A percentile compares a stretch with the other conserved stretches of the same genome.
Evolutionary conservation across 2,329 filamentous ascomycete species (phyloP).

Genomic region (Pseudogymnoascus sp.): DNA sequence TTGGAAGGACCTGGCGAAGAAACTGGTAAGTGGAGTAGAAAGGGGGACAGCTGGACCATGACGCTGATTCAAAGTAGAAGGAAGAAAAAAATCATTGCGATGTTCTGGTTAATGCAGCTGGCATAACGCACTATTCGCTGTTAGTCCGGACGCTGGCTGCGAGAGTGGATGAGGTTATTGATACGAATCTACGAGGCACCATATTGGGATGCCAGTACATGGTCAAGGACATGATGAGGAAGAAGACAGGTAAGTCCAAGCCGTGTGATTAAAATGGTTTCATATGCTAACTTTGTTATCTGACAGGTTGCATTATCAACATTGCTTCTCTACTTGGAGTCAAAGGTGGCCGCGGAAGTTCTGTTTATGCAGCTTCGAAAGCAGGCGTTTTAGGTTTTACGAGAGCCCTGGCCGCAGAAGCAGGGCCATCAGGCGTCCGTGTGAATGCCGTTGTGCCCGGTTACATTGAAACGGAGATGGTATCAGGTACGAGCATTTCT

Average conservation of each 20-base stretch:
- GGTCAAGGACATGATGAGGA: conserved; percentile 40
- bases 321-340: conserved; percentile 67
- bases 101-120: conserved; percentile 74
- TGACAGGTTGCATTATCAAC: conserved; percentile 66
- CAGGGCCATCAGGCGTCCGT: conserved; percentile 55
- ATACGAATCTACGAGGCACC: conserved; percentile 64
- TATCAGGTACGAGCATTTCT: conserved; percentile 45
- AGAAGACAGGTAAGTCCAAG: conserved; percentile 24
- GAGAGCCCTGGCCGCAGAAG: conserved; percentile 56
- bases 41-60: background rate
- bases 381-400: conserved; percentile 70
- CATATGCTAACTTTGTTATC: background rate
- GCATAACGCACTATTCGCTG: conserved; percentile 58
- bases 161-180: conserved; percentile 51
- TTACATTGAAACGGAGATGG: conserved; percentile 79
- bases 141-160: conserved; percentile 48
- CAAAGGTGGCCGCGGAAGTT: conserved; percentile 62
- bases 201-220: conserved; percentile 53
- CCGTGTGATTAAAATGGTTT: background rate
- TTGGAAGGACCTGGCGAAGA: conserved; percentile 21
- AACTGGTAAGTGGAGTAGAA: conserved; percentile 17
- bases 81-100: conserved; percentile 32
- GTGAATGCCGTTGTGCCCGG: conserved; percentile 78
- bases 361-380: conserved; percentile 72
- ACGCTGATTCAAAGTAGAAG: background rate